Percentiles rank a stretch among this genome's conserved stretches.
Evolutionary conservation across 2,329 filamentous ascomycete species (phyloP).

Genomic region (Daldinia eschscholtzii): DNA sequence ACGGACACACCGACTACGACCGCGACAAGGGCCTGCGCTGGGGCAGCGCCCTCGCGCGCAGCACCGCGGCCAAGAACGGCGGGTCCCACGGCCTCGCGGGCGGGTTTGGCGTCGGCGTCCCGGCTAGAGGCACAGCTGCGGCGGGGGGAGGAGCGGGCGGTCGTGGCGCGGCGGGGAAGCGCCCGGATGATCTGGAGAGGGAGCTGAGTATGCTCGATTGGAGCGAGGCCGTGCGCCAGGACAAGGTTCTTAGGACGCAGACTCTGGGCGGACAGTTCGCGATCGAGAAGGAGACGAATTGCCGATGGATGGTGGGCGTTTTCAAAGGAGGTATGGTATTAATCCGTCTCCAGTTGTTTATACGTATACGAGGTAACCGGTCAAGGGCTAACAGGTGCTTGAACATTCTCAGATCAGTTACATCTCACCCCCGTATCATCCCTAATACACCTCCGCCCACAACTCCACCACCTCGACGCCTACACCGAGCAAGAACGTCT

Average conservation of each 20-base stretch:
- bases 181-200: constrained; percentile 56
- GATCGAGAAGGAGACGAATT: constrained; percentile 74
- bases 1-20: constrained; percentile 79
- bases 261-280: constrained; percentile 87
- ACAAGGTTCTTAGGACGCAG: constrained; percentile 81
- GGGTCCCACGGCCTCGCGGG: constrained; percentile 78
- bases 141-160: constrained; percentile 39
- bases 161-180: constrained; percentile 52
- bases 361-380: not conserved
- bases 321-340: constrained; percentile 77
- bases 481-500: constrained; percentile 77
- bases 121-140: constrained; percentile 50
- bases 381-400: constrained; percentile 8
- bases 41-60: constrained; percentile 79
- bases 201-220: constrained; percentile 70
- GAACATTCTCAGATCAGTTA: constrained; percentile 72
- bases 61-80: constrained; percentile 68
- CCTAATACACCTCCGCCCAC: constrained; percentile 88
- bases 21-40: constrained; percentile 84
- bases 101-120: constrained; percentile 75
- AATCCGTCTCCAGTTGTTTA: constrained; percentile 45
- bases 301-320: constrained; percentile 86
- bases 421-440: constrained; percentile 87
- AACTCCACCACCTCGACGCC: constrained; percentile 94
- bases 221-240: constrained; percentile 74